These are phyloP conservation scores for Alternaria brassicae DNA, from an alignment of 2,329 filamentous ascomycete genomes.

Conservation along the genomic window DNA sequence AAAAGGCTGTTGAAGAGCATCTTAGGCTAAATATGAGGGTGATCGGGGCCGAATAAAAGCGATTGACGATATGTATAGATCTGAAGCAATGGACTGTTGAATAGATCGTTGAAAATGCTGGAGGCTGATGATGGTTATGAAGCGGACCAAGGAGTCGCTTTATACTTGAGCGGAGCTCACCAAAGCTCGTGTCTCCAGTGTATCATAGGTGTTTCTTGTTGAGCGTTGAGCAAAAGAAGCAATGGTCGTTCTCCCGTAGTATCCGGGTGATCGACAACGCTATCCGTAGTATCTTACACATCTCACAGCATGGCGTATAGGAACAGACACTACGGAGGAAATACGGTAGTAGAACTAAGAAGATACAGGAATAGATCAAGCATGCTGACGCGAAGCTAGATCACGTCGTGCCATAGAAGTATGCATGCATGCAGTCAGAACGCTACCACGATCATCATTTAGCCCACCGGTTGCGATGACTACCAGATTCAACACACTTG, in stretches of 20 bases:
- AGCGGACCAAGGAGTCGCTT: constrained; percentile 14
- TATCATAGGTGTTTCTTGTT: constrained; percentile 1
- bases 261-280: constrained; percentile 1
- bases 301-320: neutral
- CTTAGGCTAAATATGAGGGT: constrained; percentile 5
- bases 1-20: constrained; percentile 30
- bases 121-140: constrained; percentile 3
- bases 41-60: neutral
- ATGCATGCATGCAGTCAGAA: neutral
- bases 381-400: neutral
- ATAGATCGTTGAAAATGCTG: constrained; percentile 9
- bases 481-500: neutral
- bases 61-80: neutral
- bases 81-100: neutral
- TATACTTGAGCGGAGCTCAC: constrained; percentile 13
- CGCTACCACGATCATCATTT: neutral
- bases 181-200: neutral
- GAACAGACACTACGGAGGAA: constrained; percentile 2
- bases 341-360: neutral
- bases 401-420: constrained; percentile 6
- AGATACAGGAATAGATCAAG: neutral
- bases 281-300: constrained; percentile 12
- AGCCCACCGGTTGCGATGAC: neutral
- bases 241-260: constrained; percentile 4
- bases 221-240: constrained; percentile 11